Evolutionary conservation across 1,139 yeast species (phyloP).

Genomic region (Scheffersomyces insectosa): DNA sequence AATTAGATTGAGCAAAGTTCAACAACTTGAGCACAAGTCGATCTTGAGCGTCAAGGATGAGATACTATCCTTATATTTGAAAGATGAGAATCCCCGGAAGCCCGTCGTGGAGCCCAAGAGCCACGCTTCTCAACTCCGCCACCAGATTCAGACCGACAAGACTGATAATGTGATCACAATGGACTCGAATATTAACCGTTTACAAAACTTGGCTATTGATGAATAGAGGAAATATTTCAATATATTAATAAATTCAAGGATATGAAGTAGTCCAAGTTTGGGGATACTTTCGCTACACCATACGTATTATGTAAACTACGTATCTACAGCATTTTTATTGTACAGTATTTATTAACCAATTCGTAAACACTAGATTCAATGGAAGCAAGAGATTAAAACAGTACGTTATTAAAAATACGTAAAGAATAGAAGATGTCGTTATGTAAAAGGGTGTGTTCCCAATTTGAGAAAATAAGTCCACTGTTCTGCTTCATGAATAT

Average conservation of each 20-base stretch:
- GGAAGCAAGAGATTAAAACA: too few species aligned
- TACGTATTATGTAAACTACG: too few species aligned
- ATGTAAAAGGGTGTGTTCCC: too few species aligned
- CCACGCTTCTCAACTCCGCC: conserved; percentile 8
- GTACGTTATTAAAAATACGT: too few species aligned
- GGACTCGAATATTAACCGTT: conserved; percentile 37
- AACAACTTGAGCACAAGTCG: conserved; percentile 58
- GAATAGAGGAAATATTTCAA: not conserved
- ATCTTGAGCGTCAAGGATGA: conserved; percentile 65
- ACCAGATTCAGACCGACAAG: conserved; percentile 12
- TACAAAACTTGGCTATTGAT: conserved; percentile 30
- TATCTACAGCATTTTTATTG: too few species aligned
- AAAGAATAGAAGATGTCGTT: too few species aligned
- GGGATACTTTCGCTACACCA: too few species aligned
- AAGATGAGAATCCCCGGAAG: conserved; percentile 44
- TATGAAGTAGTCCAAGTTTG: conserved; percentile 3
- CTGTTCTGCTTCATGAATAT: too few species aligned
- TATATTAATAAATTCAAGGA: conserved; percentile 5
- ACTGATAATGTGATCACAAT: conserved; percentile 23
- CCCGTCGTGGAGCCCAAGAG: conserved; percentile 2
- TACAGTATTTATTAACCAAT: too few species aligned
- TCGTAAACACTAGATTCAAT: too few species aligned
- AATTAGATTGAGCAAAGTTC: conserved; percentile 61
- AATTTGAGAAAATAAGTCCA: too few species aligned
- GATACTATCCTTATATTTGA: conserved; percentile 59